Percentiles rank a stretch among this genome's conserved stretches.
Evolutionary conservation across 2,329 filamentous ascomycete species (phyloP).

Genomic region (Paecilomyces dactylethromorphus): DNA sequence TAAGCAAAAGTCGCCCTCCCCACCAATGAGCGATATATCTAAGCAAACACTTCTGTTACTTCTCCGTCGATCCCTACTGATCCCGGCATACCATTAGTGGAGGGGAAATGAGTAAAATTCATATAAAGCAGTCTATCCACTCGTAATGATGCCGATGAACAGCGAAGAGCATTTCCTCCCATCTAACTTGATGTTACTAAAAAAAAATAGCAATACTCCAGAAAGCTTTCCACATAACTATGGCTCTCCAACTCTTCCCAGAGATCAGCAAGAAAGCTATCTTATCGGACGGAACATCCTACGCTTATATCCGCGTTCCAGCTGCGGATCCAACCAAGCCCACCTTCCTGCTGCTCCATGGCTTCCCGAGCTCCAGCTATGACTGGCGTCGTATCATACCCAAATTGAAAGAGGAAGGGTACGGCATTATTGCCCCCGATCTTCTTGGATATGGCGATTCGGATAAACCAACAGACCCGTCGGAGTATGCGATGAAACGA

Average conservation of each 20-base stretch:
- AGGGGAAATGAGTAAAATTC: no score
- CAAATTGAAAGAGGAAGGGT: constrained; percentile 27
- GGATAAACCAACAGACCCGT: constrained; percentile 19
- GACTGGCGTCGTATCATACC: constrained; percentile 39
- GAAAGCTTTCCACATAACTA: neutral
- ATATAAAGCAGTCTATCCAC: no score
- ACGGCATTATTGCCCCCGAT: constrained; percentile 40
- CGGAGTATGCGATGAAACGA: constrained; percentile 21
- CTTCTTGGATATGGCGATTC: constrained; percentile 35
- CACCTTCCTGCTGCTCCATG: constrained; percentile 44
- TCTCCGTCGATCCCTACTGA: no score
- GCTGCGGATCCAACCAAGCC: constrained; percentile 8
- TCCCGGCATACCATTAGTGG: no score
- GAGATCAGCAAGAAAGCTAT: constrained; percentile 1
- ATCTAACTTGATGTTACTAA: neutral
- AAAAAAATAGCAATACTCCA: neutral
- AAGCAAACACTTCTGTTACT: no score
- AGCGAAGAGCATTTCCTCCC: neutral
- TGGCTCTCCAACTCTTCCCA: constrained; percentile 5
- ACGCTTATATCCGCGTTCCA: constrained; percentile 23
- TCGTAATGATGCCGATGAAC: no score
- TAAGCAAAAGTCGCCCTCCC: no score
- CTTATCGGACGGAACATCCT: constrained; percentile 8
- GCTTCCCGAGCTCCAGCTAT: constrained; percentile 41
- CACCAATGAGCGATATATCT: no score